Evolutionary conservation across 805 yeast species (phyloP), one percentile per base, ranked within the genome.

Genomic region (Scheffersomyces lignosus): DNA sequence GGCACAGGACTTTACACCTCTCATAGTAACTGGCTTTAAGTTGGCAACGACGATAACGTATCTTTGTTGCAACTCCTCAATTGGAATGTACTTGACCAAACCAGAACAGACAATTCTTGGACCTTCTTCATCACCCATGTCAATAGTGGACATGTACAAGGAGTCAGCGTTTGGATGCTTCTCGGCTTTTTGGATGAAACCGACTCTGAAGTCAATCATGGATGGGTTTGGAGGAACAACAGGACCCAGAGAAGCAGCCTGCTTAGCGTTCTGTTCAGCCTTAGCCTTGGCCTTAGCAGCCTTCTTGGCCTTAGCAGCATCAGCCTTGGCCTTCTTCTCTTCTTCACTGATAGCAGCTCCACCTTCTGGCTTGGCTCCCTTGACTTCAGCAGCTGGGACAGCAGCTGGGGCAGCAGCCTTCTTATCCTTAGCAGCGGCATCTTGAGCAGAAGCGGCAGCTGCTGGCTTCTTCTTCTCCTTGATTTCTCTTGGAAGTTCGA

Each of bases 81-180:
- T 63, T 27, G 96, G 82, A 59, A 87, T 76, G 67, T 86, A 81
- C 51, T 87, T 87, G 45, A 89, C 97, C 55, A 93, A 75, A 51
- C 99, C 99, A 9, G 96, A 87, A 72, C 99, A 93, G 39, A 93
- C 96, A 20, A 98, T 93, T 74, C 99, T 81, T 58, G 99, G 99
- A 42, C 95, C 95, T 61, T 87, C 96, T 45, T 75, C 90, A 54
- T 93, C 99, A 50, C 99, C 99, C 74, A 87, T 81, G 46, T 95
- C 87, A 54, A 93, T 93, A 35, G 99, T 93, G 18, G 98, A 93
- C 39, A 93, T 96, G 62, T 93, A 93, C 54, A 93, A 74, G 1
- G 96, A 77, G 66, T 93, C 99, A 24, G 99, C 99, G 63, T 93
- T 91, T 45, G 99, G 99, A 70, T 93, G 99, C 64, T 87, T 87